Evolutionary conservation across 768 basidiomycete species (phyloP).

Genomic region (Suillus alpinus): DNA sequence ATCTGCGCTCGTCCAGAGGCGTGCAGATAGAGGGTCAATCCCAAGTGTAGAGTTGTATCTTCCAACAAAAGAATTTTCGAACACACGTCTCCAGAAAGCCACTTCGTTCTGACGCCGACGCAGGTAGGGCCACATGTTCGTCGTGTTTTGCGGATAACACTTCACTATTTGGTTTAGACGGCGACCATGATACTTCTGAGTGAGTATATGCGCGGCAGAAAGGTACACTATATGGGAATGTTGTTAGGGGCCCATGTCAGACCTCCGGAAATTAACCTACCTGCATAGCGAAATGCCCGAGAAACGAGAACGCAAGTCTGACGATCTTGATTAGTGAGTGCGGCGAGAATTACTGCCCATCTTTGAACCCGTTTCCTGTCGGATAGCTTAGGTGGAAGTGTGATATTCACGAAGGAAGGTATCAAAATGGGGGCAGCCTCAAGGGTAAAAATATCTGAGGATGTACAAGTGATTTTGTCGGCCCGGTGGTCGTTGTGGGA

Average conservation of each 20-base stretch:
- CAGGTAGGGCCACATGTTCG: conserved; percentile 75
- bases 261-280: conserved; percentile 28
- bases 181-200: conserved; percentile 44
- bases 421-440: neutral
- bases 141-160: conserved; percentile 42
- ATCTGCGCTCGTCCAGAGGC: conserved; percentile 61
- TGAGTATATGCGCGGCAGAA: conserved; percentile 52
- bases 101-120: conserved; percentile 46
- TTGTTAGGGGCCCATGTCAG: neutral
- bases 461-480: neutral
- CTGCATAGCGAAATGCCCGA: conserved; percentile 61
- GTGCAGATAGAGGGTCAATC: conserved; percentile 36
- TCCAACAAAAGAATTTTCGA: conserved; percentile 51
- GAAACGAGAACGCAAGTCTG: conserved; percentile 50
- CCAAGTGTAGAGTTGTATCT: conserved; percentile 26
- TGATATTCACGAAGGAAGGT: conserved; percentile 39
- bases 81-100: conserved; percentile 34
- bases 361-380: conserved; percentile 53
- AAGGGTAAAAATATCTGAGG: neutral
- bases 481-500: neutral
- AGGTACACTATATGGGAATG: conserved; percentile 49
- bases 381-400: conserved; percentile 55
- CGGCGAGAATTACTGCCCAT: conserved; percentile 55
- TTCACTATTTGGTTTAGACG: conserved; percentile 42
- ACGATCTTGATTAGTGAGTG: conserved; percentile 44